Conservation (phyloP, 2,329 filamentous ascomycete genomes). For the Nemania sp. region DNA sequence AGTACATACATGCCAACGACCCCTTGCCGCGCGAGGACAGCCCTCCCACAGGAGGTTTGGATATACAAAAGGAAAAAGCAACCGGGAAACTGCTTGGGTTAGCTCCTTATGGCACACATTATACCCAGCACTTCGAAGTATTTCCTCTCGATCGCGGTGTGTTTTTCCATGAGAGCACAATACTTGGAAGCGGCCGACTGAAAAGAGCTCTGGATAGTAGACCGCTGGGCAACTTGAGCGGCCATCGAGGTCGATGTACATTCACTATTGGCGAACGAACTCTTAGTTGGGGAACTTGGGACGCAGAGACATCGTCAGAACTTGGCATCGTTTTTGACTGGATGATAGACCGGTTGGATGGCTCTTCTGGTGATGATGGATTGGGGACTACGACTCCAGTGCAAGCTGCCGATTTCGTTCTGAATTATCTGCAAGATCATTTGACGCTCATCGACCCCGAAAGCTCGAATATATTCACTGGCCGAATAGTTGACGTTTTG, state of each 20-base stretch:
- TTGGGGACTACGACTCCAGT: slow-evolving; percentile 31
- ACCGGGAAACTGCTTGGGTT: slow-evolving; percentile 55
- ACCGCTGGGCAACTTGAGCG: slow-evolving; percentile 38
- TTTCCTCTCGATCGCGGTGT: slow-evolving; percentile 60
- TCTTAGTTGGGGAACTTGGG: slow-evolving; percentile 62
- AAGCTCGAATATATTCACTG: slow-evolving; percentile 48
- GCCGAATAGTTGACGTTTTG: slow-evolving; percentile 50
- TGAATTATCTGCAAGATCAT: slow-evolving; percentile 52
- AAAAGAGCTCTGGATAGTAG: slow-evolving; percentile 44
- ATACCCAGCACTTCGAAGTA: slow-evolving; percentile 65
- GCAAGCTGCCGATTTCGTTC: slow-evolving; percentile 50
- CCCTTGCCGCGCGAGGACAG: slow-evolving; percentile 47
- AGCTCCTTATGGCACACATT: slow-evolving; percentile 63
- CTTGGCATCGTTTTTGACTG: slow-evolving; percentile 65
- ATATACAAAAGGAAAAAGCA: slow-evolving; percentile 28
- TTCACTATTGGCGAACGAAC: slow-evolving; percentile 54
- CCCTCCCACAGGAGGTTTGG: slow-evolving; percentile 30
- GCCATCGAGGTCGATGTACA: slow-evolving; percentile 42
- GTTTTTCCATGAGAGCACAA: slow-evolving; percentile 64
- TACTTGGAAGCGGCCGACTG: slow-evolving; percentile 60
- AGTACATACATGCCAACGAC: slow-evolving; percentile 58
- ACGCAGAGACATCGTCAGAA: slow-evolving; percentile 63
- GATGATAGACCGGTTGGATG: slow-evolving; percentile 52
- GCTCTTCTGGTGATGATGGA: slow-evolving; percentile 21
- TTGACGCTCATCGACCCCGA: slow-evolving; percentile 46